Percentiles rank a stretch among this genome's conserved stretches.
Conservation (phyloP, 768 basidiomycete species). For the Psilocybe azurescens region DNA sequence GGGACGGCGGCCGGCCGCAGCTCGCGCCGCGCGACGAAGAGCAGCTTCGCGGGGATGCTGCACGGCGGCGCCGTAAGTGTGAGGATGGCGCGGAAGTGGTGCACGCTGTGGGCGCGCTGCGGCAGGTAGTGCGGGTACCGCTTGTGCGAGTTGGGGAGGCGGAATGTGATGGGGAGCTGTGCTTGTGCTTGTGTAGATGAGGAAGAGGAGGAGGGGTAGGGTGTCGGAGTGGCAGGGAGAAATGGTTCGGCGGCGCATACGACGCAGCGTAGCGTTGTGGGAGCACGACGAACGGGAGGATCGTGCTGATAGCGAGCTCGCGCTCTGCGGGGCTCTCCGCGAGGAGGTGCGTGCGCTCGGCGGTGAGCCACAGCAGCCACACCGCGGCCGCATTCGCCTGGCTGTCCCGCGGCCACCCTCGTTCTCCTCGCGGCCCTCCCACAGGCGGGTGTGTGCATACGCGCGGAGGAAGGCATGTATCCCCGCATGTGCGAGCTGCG, state of each 20-base stretch:
- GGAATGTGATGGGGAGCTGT: constrained; percentile 31
- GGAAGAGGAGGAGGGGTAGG: constrained; percentile 39
- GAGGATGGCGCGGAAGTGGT: constrained; percentile 30
- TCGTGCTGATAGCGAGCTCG: constrained; percentile 31
- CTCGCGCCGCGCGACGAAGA: constrained; percentile 67
- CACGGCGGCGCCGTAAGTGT: constrained; percentile 34
- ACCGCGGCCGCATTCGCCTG: constrained; percentile 55
- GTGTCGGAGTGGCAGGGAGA: constrained; percentile 11
- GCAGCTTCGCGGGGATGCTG: constrained; percentile 61
- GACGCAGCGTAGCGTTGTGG: constrained; percentile 62
- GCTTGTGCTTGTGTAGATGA: constrained; percentile 49
- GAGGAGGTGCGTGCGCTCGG: constrained; percentile 35
- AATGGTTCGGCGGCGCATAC: constrained; percentile 67
- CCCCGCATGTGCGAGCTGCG: constrained; percentile 58
- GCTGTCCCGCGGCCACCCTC: constrained; percentile 63
- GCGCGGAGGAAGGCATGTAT: constrained; percentile 49
- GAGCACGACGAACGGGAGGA: constrained; percentile 43
- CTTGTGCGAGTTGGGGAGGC: neutral
- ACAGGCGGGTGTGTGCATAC: constrained; percentile 52
- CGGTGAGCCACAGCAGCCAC: constrained; percentile 70
- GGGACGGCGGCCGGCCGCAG: constrained; percentile 48
- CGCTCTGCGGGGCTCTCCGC: constrained; percentile 30
- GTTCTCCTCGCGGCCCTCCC: constrained; percentile 36
- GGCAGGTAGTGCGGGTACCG: constrained; percentile 26
- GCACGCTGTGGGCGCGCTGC: constrained; percentile 1